These are phyloP conservation scores for Malassezia equina DNA, from an alignment of 1,284 basidiomycete genomes.

Conservation along the genomic window DNA sequence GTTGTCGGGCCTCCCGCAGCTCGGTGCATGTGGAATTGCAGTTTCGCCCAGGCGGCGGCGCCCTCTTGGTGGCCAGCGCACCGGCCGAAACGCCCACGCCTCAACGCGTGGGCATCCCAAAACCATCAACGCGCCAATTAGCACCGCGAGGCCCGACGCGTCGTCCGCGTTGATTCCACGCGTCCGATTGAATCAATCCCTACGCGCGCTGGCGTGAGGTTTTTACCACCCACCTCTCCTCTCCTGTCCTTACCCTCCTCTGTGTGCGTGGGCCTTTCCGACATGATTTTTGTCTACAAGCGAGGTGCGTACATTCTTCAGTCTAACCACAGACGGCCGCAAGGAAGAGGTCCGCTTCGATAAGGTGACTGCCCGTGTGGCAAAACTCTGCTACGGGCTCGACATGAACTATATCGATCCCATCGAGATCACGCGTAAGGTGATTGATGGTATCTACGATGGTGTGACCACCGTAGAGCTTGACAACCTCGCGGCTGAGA, in stretches of 20 bases:
- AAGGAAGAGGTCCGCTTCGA: slow-evolving; percentile 46
- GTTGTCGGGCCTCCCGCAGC: neutral
- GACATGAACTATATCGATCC: slow-evolving; percentile 88
- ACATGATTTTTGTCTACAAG: slow-evolving; percentile 47
- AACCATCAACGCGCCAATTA: slow-evolving; percentile 3
- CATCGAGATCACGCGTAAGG: slow-evolving; percentile 58
- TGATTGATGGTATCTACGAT: slow-evolving; percentile 86
- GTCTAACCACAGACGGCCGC: slow-evolving; percentile 32
- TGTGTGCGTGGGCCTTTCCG: neutral
- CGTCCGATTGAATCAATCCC: neutral
- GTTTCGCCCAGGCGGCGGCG: neutral
- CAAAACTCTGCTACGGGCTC: slow-evolving; percentile 93
- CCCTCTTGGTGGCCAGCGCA: neutral
- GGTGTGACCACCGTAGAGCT: slow-evolving; percentile 95
- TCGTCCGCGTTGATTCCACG: slow-evolving; percentile 1
- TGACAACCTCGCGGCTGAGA: slow-evolving; percentile 70
- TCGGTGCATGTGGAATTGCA: neutral
- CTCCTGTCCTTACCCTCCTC: neutral
- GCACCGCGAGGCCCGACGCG: neutral
- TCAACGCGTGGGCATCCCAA: neutral
- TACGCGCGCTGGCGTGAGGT: neutral
- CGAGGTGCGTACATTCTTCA: slow-evolving; percentile 26
- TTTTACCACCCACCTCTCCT: slow-evolving; percentile 1
- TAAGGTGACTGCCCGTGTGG: slow-evolving; percentile 60
- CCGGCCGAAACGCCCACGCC: neutral